Evolutionary conservation across 805 yeast genomes (phyloP), one percentile per base, ranked within the genome.

Genomic region (Kuraishia piskuri): DNA sequence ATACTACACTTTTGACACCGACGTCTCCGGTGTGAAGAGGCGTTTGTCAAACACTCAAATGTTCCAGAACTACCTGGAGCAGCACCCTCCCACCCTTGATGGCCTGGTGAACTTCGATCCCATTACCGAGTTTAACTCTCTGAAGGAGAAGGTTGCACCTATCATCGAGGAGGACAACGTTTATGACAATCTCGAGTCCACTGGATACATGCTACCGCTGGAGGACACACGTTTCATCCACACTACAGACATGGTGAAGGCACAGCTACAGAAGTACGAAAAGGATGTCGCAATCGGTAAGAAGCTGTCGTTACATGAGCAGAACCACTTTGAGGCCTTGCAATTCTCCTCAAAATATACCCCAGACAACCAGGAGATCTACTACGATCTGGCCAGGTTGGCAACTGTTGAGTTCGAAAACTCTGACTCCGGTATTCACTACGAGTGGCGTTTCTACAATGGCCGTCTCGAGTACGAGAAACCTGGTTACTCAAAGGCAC

Each of bases 371-470:
- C 71, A 74, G 40, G 62, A 66, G 17, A 74, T 72, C 46, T 71
- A 72, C 52, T 76, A 75, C 62, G 63, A 56, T 23, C 72, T 68
- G 56, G 71, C 68, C 23, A 44, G 52, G 22, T 24, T 52, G 49
- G 20, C 22, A 17, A n/a, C 46, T 19, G 46, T 21, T 17, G 46
- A 23, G 17, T 49, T 22, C 8, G 50, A 52, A 46, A 49, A 45
- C 26, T 31, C 40, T 9, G 44, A 54, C 45, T 68, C 52, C 66
- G 77, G 74, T 56, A 74, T 54, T 52, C 81, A 76, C 59, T 74
- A 63, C 58, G 81, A 76, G 57, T 73, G 78, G 75, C 58, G 79
- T 48, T 76, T 76, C 56, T 74, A 73, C 62, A 62, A 63, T 52
- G 63, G 63, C 3, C 52, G 56, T 19, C 63, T 68, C 56, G 31